Evolutionary conservation across 768 basidiomycete species (phyloP).

Genomic region (Tylopilus intermedius): DNA sequence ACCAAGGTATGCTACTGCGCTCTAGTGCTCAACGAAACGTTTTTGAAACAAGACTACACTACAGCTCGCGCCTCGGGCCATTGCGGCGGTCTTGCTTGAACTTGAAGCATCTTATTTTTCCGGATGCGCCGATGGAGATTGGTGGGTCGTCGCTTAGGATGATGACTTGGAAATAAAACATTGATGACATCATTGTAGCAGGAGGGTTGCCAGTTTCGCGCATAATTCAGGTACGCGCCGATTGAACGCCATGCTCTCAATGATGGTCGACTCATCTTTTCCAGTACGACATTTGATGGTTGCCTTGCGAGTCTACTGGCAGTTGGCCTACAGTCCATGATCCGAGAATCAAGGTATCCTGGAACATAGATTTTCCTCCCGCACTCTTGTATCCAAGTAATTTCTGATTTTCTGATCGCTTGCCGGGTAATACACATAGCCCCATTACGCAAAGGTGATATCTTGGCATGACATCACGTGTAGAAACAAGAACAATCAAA

Average conservation of each 20-base stretch:
- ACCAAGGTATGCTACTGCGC: slow-evolving; percentile 9
- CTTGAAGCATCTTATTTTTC: slow-evolving; percentile 33
- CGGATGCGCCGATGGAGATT: slow-evolving; percentile 1
- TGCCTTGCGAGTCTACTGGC: slow-evolving; percentile 11
- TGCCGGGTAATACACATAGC: neutral
- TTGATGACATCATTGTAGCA: slow-evolving; percentile 2
- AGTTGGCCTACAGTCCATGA: neutral
- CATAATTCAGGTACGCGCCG: slow-evolving; percentile 16
- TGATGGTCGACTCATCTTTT: neutral
- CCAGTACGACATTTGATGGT: slow-evolving; percentile 17
- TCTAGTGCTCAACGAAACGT: slow-evolving; percentile 1
- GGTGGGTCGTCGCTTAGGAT: slow-evolving; percentile 6
- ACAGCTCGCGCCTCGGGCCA: slow-evolving; percentile 41
- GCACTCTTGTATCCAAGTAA: neutral
- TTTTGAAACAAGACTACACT: neutral
- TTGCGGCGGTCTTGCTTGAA: slow-evolving; percentile 45
- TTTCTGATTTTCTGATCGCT: neutral
- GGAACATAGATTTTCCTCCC: neutral
- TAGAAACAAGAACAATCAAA: neutral
- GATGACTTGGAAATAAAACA: neutral
- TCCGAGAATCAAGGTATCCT: neutral
- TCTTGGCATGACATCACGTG: neutral
- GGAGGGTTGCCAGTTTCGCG: slow-evolving; percentile 16
- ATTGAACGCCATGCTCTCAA: neutral
- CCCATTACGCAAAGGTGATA: neutral